A percentile compares a stretch with the other conserved stretches of the same genome.
phyloP scores from a whole-genome alignment of 306 rosid species.

The Lathyrus aphaca region DNA sequence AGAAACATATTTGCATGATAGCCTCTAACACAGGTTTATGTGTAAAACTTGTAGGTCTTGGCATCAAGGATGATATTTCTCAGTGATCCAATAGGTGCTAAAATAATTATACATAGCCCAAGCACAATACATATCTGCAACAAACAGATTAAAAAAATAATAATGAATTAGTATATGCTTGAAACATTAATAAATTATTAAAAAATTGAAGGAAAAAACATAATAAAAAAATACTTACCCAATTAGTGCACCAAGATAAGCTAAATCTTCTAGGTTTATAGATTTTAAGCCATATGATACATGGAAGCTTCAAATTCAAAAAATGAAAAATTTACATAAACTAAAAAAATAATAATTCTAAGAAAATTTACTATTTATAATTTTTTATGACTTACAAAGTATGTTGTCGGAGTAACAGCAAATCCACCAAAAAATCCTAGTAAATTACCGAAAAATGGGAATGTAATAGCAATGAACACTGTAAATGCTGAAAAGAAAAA shows the following conservation, averaged over 20 bases:
- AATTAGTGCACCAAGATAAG: conserved; percentile 77
- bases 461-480: not conserved
- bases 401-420: conserved; percentile 13
- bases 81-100: conserved; percentile 75
- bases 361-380: not conserved
- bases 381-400: not conserved
- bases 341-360: not conserved
- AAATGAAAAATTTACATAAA: not conserved
- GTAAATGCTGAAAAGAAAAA: not conserved
- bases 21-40: conserved; percentile 56
- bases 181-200: not conserved
- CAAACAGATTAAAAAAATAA: not conserved
- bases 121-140: conserved; percentile 71
- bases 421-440: conserved; percentile 8
- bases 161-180: not conserved
- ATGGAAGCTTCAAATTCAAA: conserved; percentile 69
- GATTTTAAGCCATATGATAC: conserved; percentile 78
- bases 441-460: not conserved
- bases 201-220: not conserved
- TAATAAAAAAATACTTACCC: conserved; percentile 50
- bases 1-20: conserved; percentile 45
- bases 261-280: conserved; percentile 68
- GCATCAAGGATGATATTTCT: conserved; percentile 62
- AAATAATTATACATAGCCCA: conserved; percentile 56
- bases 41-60: conserved; percentile 61